A percentile compares a stretch with the other conserved stretches of the same genome.
phyloP scores from a whole-genome alignment of 208 protist species.

The Tritrichomonas foetus region DNA sequence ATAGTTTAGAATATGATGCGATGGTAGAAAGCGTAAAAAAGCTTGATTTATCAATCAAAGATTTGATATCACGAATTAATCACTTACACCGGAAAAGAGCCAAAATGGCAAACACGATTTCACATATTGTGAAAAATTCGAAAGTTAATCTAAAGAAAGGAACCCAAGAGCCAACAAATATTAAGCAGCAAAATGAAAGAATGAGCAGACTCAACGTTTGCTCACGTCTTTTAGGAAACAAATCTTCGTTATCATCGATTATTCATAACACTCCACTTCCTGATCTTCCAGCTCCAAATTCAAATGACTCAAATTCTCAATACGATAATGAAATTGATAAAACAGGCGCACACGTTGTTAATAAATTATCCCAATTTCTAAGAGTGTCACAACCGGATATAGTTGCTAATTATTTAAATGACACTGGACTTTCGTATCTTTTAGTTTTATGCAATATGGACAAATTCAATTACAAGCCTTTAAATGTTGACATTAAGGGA shows the following conservation, averaged over 20 bases:
- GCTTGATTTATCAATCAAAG: neutral
- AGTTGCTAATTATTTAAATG: conserved; percentile 11
- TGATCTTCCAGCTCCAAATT: neutral
- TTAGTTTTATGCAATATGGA: neutral
- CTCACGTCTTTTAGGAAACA: neutral
- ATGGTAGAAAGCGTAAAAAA: neutral
- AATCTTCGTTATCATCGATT: neutral
- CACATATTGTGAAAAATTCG: neutral
- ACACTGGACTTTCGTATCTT: neutral
- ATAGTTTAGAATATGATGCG: neutral
- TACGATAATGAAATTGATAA: neutral
- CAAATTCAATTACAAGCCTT: neutral
- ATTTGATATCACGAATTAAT: neutral
- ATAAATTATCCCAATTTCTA: neutral
- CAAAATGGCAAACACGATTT: neutral
- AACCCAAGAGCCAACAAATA: neutral
- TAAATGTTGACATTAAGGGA: neutral
- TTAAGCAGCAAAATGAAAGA: neutral
- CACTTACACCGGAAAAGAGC: neutral
- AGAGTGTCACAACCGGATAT: neutral
- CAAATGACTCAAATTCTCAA: neutral
- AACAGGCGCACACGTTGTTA: neutral
- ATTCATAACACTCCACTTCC: neutral
- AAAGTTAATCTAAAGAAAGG: no score
- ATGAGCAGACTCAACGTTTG: neutral